Evolutionary conservation across 805 yeast species (phyloP).

Genomic region (Ogataea paradorogensis): DNA sequence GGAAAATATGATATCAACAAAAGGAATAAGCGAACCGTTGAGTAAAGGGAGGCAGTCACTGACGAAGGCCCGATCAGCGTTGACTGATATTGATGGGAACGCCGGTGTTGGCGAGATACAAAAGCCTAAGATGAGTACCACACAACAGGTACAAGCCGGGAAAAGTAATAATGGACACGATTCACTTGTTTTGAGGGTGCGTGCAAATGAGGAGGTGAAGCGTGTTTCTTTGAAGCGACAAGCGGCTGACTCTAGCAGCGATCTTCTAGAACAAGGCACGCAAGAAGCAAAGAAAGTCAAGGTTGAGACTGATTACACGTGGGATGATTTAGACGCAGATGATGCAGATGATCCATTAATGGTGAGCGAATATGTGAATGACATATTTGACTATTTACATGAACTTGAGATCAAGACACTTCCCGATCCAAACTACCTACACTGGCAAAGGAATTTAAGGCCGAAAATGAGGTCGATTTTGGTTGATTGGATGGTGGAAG

Average conservation of each 20-base stretch:
- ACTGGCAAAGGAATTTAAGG: conserved; percentile 61
- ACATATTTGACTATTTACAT: conserved; percentile 77
- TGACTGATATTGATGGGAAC: conserved; percentile 28
- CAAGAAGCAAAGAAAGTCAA: conserved; percentile 32
- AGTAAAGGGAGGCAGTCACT: conserved; percentile 18
- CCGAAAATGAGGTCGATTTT: conserved; percentile 83
- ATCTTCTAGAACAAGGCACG: conserved; percentile 28
- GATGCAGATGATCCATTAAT: conserved; percentile 74
- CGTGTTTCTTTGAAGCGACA: conserved; percentile 44
- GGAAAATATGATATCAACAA: conserved; percentile 23
- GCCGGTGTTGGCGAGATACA: conserved; percentile 6
- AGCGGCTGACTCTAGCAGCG: conserved; percentile 54
- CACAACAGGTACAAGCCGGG: conserved; percentile 10
- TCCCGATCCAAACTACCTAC: conserved; percentile 68
- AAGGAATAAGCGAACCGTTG: conserved; percentile 14
- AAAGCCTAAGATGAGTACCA: neutral
- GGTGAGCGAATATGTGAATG: conserved; percentile 91
- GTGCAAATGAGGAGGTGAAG: conserved; percentile 23
- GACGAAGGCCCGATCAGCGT: conserved; percentile 27
- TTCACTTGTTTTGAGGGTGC: conserved; percentile 14
- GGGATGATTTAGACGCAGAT: conserved; percentile 75
- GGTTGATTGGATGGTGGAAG: conserved; percentile 93
- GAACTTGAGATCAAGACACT: conserved; percentile 68
- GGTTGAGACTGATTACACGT: conserved; percentile 40
- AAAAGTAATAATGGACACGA: conserved; percentile 11